Base-by-base conservation (phyloP, 2,329 filamentous ascomycete species). In the Colletotrichum agaves region DNA sequence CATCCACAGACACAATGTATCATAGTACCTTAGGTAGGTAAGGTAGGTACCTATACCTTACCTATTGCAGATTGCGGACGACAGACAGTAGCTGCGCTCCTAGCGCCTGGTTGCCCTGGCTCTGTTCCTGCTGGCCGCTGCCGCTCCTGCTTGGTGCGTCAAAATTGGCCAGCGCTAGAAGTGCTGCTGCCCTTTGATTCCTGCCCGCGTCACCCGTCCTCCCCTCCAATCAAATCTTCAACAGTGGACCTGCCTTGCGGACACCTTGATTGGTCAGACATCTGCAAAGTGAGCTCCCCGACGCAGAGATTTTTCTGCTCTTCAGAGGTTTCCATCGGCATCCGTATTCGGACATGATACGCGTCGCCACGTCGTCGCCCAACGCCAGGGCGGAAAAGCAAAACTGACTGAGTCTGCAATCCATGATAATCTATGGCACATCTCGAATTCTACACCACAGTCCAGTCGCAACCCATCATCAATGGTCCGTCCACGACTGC, bases 401-500 rank as follows among this genome's bases (percentile, higher is more conserved):
- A 63, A 49, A 49, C 47, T 62, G 49, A 56, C 49, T 23, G 17
- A 21, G 19, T 35, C 39, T 23, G 39, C n/a, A 55, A 27, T 37
- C 43, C 15, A n/a, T 11, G 41, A 44, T 15, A 19, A 44, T 19
- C 15, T 27, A 27, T 7, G 7, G 27, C 27, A 27, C 5, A 15
- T 19, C 41, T 44, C 41, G 17, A n/a, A 44, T 44, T 44, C 15
- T 13, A 44, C 15, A 27, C 27, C 27, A 27, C 27, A 27, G 27
- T 27, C 27, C 27, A 47, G 41, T 31, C 27, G 10, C 13, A 11
- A 37, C 4, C 15, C 47, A 60, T 49, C 56, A 17, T 49, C 43
- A 60, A 49, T 49, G 49, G 57, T 60, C 57, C 35, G 55, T n/a
- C 55, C 23, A 58, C 41, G 19, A 62, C 31, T 12, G 27, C 23